A percentile compares a stretch with the other conserved stretches of the same genome.
Conservation (phyloP, 441 rosid genomes). For the Cnidoscolus chayamansa region DNA sequence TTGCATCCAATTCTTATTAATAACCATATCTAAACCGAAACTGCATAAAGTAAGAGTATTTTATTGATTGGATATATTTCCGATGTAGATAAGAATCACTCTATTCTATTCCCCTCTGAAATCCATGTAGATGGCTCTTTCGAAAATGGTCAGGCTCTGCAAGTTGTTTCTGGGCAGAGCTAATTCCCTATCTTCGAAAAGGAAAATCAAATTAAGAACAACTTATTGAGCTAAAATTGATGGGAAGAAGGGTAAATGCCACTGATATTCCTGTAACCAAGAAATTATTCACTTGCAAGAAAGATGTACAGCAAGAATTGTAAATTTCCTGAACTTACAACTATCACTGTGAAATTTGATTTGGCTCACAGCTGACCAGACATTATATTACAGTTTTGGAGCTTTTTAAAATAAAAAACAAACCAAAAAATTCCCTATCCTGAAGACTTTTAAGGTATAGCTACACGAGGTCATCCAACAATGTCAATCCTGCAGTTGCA, state of each 20-base stretch:
- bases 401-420: neutral
- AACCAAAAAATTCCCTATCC: neutral
- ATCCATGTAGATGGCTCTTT: no score
- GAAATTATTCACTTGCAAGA: neutral
- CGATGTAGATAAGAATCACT: no score
- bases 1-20: no score
- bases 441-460: neutral
- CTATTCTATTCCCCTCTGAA: no score
- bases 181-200: no score
- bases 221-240: no score
- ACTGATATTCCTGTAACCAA: neutral
- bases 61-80: no score
- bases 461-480: neutral
- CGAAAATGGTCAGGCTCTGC: no score
- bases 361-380: constrained; percentile 17
- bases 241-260: neutral
- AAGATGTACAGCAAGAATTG: neutral
- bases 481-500: neutral
- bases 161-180: no score
- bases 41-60: no score
- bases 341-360: neutral
- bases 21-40: no score
- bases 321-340: neutral
- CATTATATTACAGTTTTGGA: constrained; percentile 19
- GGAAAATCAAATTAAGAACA: no score